phyloP scores from a whole-genome alignment of 441 rosid species.

The Populus hybrid region DNA sequence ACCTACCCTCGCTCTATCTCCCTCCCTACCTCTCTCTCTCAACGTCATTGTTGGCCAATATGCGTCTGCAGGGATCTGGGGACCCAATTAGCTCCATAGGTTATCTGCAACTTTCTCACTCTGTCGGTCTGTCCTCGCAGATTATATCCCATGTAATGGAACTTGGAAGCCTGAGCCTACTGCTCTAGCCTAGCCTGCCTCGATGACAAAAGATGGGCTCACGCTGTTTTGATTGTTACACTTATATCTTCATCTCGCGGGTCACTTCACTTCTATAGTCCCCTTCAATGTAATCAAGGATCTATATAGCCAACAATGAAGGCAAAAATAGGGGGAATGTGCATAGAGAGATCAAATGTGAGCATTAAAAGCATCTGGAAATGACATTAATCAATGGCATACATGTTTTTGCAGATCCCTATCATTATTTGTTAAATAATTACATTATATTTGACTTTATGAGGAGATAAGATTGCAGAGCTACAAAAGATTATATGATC shows the following conservation, averaged over 20 bases:
- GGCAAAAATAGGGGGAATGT: neutral
- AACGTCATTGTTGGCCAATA: constrained; percentile 14
- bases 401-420: neutral
- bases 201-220: neutral
- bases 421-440: neutral
- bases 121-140: neutral
- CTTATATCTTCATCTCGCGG: neutral
- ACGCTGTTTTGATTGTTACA: neutral
- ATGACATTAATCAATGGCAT: neutral
- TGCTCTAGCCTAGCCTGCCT: neutral
- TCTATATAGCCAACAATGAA: neutral
- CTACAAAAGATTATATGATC: neutral
- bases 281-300: neutral
- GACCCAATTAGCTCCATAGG: constrained; percentile 7
- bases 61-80: constrained; percentile 10
- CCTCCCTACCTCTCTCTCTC: neutral
- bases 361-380: no score
- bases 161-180: neutral
- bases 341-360: no score
- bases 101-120: constrained; percentile 16
- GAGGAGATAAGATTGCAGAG: constrained; percentile 1
- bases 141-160: constrained; percentile 4
- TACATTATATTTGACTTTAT: constrained; percentile 3
- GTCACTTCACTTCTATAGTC: neutral
- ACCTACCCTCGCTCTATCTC: no score